These are phyloP conservation scores for Massariosphaeria phaeospora DNA, from an alignment of 495 filamentous ascomycete genomes.

Conservation along the genomic window DNA sequence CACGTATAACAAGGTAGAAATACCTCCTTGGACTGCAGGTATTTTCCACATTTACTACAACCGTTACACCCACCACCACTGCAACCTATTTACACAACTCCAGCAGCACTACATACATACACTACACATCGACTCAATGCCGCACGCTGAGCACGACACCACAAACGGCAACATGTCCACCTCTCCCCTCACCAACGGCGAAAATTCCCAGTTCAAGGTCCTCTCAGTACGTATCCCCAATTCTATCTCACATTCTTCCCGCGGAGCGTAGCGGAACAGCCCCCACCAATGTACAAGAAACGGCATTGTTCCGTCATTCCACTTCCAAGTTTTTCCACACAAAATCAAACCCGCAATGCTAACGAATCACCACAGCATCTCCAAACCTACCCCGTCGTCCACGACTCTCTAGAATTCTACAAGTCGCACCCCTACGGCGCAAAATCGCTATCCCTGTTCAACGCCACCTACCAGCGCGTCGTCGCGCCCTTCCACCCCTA, in stretches of 20 bases:
- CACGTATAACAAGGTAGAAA: neutral
- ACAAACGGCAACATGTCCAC: constrained; percentile 31
- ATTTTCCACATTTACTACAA: neutral
- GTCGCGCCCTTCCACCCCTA: constrained; percentile 73
- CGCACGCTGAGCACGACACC: constrained; percentile 41
- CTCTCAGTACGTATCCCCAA: constrained; percentile 51
- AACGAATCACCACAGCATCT: constrained; percentile 60
- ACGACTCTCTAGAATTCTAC: constrained; percentile 70
- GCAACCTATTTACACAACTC: neutral
- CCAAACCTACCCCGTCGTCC: constrained; percentile 76
- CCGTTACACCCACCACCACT: neutral
- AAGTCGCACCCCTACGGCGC: constrained; percentile 75
- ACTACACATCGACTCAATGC: constrained; percentile 33
- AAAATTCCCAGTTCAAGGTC: constrained; percentile 60
- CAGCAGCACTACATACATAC: neutral
- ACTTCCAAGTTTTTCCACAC: neutral
- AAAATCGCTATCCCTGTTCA: constrained; percentile 67
- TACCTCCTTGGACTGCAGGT: neutral
- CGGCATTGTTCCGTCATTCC: constrained; percentile 7
- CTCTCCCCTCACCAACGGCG: constrained; percentile 56
- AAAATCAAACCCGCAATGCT: constrained; percentile 4
- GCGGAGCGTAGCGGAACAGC: neutral
- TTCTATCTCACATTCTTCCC: neutral
- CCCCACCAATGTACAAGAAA: neutral
- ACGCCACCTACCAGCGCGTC: constrained; percentile 60